Evolutionary conservation across 2,329 filamentous ascomycete genomes (phyloP).

Genomic region (Monosporascus sp.): DNA sequence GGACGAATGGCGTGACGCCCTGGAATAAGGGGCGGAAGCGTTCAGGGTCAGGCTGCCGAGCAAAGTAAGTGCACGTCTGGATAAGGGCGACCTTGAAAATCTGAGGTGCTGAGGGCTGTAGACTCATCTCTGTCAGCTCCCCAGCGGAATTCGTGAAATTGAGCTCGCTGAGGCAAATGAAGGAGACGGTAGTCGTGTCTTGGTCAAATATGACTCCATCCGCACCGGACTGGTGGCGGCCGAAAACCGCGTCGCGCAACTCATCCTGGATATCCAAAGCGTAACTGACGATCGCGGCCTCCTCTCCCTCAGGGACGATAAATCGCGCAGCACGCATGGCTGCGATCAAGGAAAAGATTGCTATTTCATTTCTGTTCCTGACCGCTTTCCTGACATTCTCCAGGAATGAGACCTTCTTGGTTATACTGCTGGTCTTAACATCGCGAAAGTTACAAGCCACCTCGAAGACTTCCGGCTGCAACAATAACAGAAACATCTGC

Average conservation of each 20-base stretch:
- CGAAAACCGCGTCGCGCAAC: constrained; percentile 60
- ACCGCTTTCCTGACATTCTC: constrained; percentile 58
- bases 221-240: constrained; percentile 39
- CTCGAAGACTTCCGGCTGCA: constrained; percentile 65
- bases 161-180: constrained; percentile 59
- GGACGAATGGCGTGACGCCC: constrained; percentile 51
- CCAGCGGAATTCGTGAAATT: constrained; percentile 55
- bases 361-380: constrained; percentile 59
- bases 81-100: constrained; percentile 59
- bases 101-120: constrained; percentile 49
- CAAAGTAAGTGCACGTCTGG: constrained; percentile 58
- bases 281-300: constrained; percentile 60
- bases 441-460: constrained; percentile 63
- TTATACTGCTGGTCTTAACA: constrained; percentile 54
- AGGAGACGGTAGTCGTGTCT: constrained; percentile 60
- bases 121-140: constrained; percentile 50
- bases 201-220: constrained; percentile 53
- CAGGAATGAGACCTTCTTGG: constrained; percentile 61
- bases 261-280: constrained; percentile 66
- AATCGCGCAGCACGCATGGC: constrained; percentile 59
- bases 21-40: constrained; percentile 51
- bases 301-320: constrained; percentile 59
- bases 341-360: constrained; percentile 59
- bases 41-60: constrained; percentile 41
- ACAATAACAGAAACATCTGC: constrained; percentile 56